A percentile compares a stretch with the other conserved stretches of the same genome.
Conservation (phyloP, 106 monocot genomes). For the Allium sativum region DNA sequence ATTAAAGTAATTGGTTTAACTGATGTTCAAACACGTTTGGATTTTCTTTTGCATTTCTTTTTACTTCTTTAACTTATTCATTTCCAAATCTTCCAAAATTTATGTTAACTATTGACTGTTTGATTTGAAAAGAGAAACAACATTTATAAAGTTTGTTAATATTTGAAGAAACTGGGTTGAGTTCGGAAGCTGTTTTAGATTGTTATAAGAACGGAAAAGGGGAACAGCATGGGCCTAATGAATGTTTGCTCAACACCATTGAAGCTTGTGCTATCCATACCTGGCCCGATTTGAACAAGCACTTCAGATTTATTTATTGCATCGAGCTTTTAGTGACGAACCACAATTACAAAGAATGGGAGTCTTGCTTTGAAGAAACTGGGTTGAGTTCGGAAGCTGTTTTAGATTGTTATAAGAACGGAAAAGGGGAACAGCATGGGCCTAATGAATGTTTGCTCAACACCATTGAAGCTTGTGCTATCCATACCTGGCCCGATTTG, state of each 20-base stretch:
- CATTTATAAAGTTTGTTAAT: too few species aligned
- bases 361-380: slow-evolving; percentile 61
- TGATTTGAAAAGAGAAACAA: too few species aligned
- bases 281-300: slow-evolving; percentile 73
- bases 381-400: slow-evolving; percentile 51
- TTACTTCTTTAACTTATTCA: too few species aligned
- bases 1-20: too few species aligned
- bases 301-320: slow-evolving; percentile 87
- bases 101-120: not conserved
- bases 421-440: slow-evolving; percentile 61
- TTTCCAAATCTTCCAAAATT: not conserved
- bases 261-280: slow-evolving; percentile 87
- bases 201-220: slow-evolving; percentile 58
- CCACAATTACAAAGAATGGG: slow-evolving; percentile 53
- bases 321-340: slow-evolving; percentile 63
- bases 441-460: slow-evolving; percentile 49
- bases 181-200: slow-evolving; percentile 40
- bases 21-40: too few species aligned
- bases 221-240: slow-evolving; percentile 43
- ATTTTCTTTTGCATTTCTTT: too few species aligned
- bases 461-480: slow-evolving; percentile 95
- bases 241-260: slow-evolving; percentile 67
- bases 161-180: slow-evolving; percentile 56
- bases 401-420: slow-evolving; percentile 46
- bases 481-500: slow-evolving; percentile 72